phyloP scores from a whole-genome alignment of 352 stramenopile species.

The Pythium aquatile region DNA sequence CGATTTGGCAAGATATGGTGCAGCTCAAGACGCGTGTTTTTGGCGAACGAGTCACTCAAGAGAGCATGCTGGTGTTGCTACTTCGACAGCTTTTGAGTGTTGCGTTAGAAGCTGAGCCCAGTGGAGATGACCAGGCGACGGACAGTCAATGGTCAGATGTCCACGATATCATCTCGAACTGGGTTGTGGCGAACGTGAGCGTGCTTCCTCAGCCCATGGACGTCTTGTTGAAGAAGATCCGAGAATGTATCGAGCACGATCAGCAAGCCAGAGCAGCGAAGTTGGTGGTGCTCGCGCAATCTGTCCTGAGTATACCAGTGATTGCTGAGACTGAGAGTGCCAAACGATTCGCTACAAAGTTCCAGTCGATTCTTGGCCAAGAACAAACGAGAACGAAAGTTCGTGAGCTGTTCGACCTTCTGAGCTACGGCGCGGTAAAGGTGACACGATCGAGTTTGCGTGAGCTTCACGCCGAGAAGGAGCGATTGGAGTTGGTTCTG shows the following conservation, averaged over 20 bases:
- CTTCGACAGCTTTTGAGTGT: constrained; percentile 42
- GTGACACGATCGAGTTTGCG: constrained; percentile 35
- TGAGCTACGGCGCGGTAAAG: constrained; percentile 59
- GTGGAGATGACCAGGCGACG: constrained; percentile 3
- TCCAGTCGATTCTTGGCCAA: constrained; percentile 8
- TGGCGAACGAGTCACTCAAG: constrained; percentile 51
- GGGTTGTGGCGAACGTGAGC: constrained; percentile 44
- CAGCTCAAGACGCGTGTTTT: constrained; percentile 76
- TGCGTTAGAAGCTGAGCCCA: background rate
- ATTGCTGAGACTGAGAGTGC: constrained; percentile 23
- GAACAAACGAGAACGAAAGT: constrained; percentile 13
- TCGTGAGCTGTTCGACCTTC: constrained; percentile 45
- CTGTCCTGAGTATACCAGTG: constrained; percentile 33
- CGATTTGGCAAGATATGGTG: constrained; percentile 56
- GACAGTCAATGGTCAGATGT: constrained; percentile 21
- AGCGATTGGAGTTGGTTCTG: constrained; percentile 41
- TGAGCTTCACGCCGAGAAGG: constrained; percentile 11
- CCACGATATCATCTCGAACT: constrained; percentile 52
- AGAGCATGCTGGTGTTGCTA: constrained; percentile 55
- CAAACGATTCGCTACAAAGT: constrained; percentile 2
- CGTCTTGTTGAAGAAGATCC: constrained; percentile 35
- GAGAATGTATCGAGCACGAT: constrained; percentile 32
- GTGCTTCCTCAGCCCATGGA: constrained; percentile 45
- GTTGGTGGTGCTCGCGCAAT: constrained; percentile 21
- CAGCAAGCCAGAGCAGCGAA: constrained; percentile 26